Percentiles rank a stretch among this genome's conserved stretches.
Conservation (phyloP, 139 green algal genomes). For the Pycnococcus provasolii region DNA sequence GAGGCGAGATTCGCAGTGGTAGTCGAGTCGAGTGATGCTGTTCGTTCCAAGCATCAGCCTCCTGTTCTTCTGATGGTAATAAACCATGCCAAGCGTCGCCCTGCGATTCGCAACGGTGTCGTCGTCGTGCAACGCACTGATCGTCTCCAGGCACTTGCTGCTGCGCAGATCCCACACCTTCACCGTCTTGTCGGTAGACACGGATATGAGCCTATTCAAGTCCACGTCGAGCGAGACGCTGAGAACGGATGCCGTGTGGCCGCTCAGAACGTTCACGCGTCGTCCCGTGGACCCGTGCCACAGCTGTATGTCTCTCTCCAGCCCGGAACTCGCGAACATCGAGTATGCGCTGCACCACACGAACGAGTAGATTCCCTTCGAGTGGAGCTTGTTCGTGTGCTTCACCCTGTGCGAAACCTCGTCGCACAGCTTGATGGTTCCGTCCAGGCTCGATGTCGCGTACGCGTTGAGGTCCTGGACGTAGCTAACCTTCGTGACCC, state of each 20-base stretch:
- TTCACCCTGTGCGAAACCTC: too few species aligned
- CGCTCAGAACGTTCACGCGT: slow-evolving; percentile 42
- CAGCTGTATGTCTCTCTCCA: slow-evolving; percentile 44
- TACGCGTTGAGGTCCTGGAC: neutral
- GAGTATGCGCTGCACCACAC: slow-evolving; percentile 8
- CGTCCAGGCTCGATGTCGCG: too few species aligned
- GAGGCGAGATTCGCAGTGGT: too few species aligned
- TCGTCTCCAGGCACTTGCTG: slow-evolving; percentile 25
- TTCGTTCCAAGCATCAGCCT: too few species aligned
- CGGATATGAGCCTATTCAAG: slow-evolving; percentile 56
- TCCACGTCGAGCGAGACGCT: slow-evolving; percentile 49
- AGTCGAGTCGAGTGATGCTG: too few species aligned
- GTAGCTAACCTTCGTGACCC: slow-evolving; percentile 26
- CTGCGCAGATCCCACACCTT: slow-evolving; percentile 27
- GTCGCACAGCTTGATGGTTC: too few species aligned
- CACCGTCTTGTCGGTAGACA: slow-evolving; percentile 37
- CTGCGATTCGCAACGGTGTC: too few species aligned
- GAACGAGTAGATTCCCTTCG: neutral
- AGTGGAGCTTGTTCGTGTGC: neutral
- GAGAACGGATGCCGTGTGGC: slow-evolving; percentile 43
- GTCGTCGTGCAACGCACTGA: neutral
- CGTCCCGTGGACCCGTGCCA: slow-evolving; percentile 61
- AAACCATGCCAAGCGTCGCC: too few species aligned
- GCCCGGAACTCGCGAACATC: slow-evolving; percentile 25
- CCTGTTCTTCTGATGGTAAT: too few species aligned